Evolutionary conservation across 139 green algal genomes (phyloP).

Genomic region (Eudorina sp.): DNA sequence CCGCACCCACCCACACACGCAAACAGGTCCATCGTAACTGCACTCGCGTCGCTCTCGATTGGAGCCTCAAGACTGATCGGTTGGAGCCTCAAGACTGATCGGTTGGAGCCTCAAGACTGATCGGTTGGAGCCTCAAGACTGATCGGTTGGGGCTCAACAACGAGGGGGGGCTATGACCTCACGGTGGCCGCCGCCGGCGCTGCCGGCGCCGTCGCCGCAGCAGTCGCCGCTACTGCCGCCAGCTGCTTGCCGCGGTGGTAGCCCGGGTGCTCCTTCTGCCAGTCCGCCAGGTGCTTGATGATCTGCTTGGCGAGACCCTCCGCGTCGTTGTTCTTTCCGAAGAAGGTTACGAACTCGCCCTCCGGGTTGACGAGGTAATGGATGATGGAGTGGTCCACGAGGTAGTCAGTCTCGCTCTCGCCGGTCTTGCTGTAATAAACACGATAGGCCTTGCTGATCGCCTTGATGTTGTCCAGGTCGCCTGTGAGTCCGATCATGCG

Average conservation of each 20-base stretch:
- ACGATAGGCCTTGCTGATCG: conserved; percentile 79
- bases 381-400: conserved; percentile 99
- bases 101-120: no score
- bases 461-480: conserved; percentile 76
- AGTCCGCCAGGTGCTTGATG: conserved; percentile 14
- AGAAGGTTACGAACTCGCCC: conserved; percentile 96
- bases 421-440: conserved; percentile 92
- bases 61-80: no score
- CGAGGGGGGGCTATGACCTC: no score
- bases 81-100: no score
- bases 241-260: conserved; percentile 30
- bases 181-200: no score
- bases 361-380: conserved; percentile 93
- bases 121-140: no score
- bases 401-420: conserved; percentile 84
- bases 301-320: conserved; percentile 59
- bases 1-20: no score
- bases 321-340: conserved; percentile 78
- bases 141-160: no score
- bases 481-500: conserved; percentile 96
- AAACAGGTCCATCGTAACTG: no score
- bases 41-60: no score
- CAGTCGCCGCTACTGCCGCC: no score
- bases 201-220: no score
- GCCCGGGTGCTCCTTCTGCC: conserved; percentile 36